These are phyloP conservation scores for Blepharisma stoltei DNA, from an alignment of 73 alveolate genomes.

Conservation along the genomic window DNA sequence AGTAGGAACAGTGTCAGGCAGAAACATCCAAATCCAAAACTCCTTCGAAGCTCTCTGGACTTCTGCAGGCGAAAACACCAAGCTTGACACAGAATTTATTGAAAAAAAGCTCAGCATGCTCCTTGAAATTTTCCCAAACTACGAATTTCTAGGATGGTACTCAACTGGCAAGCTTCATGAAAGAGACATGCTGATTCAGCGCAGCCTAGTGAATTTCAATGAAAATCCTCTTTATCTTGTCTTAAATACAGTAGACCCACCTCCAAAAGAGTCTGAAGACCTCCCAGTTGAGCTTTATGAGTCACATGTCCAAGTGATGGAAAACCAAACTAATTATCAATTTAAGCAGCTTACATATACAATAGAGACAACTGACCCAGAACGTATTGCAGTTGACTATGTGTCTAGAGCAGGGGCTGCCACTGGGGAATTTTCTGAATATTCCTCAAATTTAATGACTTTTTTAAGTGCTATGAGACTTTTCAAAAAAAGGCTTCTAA, in stretches of 20 bases:
- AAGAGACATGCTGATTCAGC: slow-evolving; percentile 38
- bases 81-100: slow-evolving; percentile 43
- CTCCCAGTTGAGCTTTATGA: slow-evolving; percentile 59
- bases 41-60: slow-evolving; percentile 46
- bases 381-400: slow-evolving; percentile 61
- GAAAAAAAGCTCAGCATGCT: slow-evolving; percentile 42
- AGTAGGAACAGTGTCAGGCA: slow-evolving; percentile 56
- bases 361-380: slow-evolving; percentile 54
- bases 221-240: slow-evolving; percentile 52
- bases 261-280: slow-evolving; percentile 33
- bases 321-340: background rate
- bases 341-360: slow-evolving; percentile 33
- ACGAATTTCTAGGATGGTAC: slow-evolving; percentile 72
- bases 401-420: slow-evolving; percentile 47
- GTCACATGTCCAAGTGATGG: slow-evolving; percentile 1
- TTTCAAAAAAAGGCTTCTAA: slow-evolving; percentile 35
- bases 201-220: slow-evolving; percentile 36
- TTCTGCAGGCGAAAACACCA: slow-evolving; percentile 22
- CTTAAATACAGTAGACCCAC: slow-evolving; percentile 38
- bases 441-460: slow-evolving; percentile 41
- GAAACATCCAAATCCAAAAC: slow-evolving; percentile 50
- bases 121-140: slow-evolving; percentile 55
- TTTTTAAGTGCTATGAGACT: slow-evolving; percentile 53
- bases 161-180: slow-evolving; percentile 40
- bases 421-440: slow-evolving; percentile 44